These are phyloP conservation scores for Dillenia turbinata DNA, from an alignment of 164 flowering plant genomes.

Conservation along the genomic window DNA sequence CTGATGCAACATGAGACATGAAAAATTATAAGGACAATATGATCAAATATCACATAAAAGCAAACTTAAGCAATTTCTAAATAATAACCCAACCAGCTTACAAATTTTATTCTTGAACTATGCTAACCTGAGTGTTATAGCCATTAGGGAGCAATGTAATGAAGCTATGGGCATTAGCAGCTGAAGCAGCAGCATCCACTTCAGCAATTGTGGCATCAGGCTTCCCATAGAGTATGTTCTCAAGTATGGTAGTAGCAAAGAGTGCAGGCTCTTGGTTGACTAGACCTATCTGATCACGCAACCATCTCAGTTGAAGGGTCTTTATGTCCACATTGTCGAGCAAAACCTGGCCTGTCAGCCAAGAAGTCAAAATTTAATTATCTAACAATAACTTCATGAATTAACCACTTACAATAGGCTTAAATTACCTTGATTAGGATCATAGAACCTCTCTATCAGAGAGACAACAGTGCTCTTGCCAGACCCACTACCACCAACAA, in stretches of 20 bases:
- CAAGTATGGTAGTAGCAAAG: conserved; percentile 90
- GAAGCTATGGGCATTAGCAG: conserved; percentile 95
- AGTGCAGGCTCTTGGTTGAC: conserved; percentile 99
- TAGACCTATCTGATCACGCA: conserved; percentile 88
- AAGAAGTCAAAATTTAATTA: conserved; percentile 1
- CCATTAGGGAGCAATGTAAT: conserved; percentile 85
- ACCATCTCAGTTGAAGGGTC: conserved; percentile 75
- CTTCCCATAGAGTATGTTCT: conserved; percentile 89
- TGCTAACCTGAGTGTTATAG: conserved; percentile 76
- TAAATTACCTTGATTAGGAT: conserved; percentile 77
- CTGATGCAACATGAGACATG: too few species aligned
- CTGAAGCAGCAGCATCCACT: conserved; percentile 86
- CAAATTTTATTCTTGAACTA: neutral
- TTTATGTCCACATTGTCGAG: conserved; percentile 79
- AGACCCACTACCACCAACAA: conserved; percentile 99
- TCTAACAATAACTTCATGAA: neutral
- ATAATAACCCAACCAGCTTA: too few species aligned
- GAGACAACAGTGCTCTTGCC: conserved; percentile 98
- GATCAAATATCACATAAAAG: too few species aligned
- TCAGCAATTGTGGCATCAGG: conserved; percentile 84
- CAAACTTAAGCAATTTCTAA: too few species aligned
- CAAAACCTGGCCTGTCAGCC: conserved; percentile 68
- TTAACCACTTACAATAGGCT: neutral
- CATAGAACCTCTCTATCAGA: conserved; percentile 88
- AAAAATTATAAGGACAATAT: too few species aligned